These are phyloP conservation scores for Saccharum spontaneum DNA, from an alignment of 176 grass and related monocot species.

Conservation along the genomic window DNA sequence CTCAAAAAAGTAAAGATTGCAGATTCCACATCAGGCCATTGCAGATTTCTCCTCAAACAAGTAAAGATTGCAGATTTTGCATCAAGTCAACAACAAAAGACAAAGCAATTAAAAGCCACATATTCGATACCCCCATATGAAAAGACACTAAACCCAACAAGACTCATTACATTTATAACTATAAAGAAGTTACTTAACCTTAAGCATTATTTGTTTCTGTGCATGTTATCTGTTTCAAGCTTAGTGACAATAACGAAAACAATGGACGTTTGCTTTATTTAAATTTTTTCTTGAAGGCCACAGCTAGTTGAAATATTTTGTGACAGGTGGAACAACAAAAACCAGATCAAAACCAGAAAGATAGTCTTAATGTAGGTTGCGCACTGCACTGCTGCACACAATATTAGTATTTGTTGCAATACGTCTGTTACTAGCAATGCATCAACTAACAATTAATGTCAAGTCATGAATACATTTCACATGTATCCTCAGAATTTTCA, in stretches of 20 bases:
- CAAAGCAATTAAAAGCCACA: neutral
- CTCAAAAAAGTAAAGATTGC: neutral
- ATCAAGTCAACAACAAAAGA: conserved; percentile 18
- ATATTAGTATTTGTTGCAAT: neutral
- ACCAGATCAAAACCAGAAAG: neutral
- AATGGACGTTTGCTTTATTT: neutral
- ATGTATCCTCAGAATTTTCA: no score
- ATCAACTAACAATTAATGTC: no score
- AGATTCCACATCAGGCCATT: neutral
- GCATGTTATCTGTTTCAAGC: neutral
- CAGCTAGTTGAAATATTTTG: neutral
- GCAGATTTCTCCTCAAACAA: neutral
- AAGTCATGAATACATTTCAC: no score
- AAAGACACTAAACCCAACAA: neutral
- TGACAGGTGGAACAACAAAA: neutral
- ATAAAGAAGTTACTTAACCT: neutral
- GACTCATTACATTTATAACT: neutral
- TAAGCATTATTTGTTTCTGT: neutral
- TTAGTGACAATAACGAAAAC: neutral
- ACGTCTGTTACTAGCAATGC: neutral
- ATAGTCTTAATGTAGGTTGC: neutral
- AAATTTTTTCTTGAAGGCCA: neutral
- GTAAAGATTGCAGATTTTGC: neutral
- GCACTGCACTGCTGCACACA: neutral
- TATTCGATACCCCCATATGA: neutral